phyloP scores from a whole-genome alignment of 2,329 filamentous ascomycete genomes.

The Neonectria punicea region DNA sequence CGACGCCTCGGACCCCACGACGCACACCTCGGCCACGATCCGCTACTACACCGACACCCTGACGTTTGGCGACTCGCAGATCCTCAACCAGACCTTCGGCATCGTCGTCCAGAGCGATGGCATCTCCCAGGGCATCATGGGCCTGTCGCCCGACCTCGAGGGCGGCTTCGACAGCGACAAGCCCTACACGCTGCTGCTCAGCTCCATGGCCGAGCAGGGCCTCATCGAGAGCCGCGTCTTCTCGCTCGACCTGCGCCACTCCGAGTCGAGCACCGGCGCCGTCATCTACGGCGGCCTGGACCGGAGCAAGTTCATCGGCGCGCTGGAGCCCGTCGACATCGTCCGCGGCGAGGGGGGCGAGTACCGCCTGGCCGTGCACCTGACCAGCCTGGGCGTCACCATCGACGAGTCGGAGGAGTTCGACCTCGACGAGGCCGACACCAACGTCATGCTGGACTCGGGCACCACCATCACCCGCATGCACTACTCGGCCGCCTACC shows the following conservation, averaged over 20 bases:
- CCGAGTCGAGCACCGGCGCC: conserved; percentile 56
- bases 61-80: conserved; percentile 54
- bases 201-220: conserved; percentile 58
- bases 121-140: conserved; percentile 63
- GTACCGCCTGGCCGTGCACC: conserved; percentile 49
- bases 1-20: conserved; percentile 49
- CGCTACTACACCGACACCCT: conserved; percentile 59
- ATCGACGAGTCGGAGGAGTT: conserved; percentile 39
- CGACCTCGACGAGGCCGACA: conserved; percentile 44
- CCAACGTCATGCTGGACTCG: conserved; percentile 61
- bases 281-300: conserved; percentile 66
- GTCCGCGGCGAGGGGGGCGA: conserved; percentile 51
- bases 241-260: conserved; percentile 60
- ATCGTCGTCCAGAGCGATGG: conserved; percentile 56
- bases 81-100: conserved; percentile 62
- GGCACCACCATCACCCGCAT: conserved; percentile 62
- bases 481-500: conserved; percentile 53
- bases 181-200: conserved; percentile 65
- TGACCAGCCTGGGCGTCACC: conserved; percentile 48
- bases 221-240: conserved; percentile 62
- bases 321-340: conserved; percentile 56
- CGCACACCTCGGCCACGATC: conserved; percentile 53
- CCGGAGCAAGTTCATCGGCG: conserved; percentile 61
- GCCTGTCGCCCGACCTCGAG: conserved; percentile 56
- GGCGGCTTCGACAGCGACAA: conserved; percentile 50